Conservation (phyloP, 371 early-diverging fungal genomes). For the Saksenaea oblongispora region DNA sequence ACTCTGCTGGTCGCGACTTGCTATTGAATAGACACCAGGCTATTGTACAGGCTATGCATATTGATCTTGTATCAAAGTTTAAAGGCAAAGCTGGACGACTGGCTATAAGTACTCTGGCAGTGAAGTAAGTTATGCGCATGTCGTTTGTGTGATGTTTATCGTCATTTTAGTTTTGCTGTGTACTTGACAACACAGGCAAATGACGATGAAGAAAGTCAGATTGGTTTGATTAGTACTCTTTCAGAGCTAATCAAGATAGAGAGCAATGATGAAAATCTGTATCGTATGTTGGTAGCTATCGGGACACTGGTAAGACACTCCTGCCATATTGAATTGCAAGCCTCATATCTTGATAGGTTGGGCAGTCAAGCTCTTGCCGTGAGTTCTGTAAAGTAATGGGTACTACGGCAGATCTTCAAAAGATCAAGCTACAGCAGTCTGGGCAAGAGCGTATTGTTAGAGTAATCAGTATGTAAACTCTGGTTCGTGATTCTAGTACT, state of each 20-base stretch:
- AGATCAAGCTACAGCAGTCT: slow-evolving; percentile 8
- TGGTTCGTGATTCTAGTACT: not conserved
- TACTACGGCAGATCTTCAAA: slow-evolving; percentile 18
- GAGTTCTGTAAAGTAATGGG: slow-evolving; percentile 42
- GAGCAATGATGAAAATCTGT: slow-evolving; percentile 54
- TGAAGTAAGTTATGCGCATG: slow-evolving; percentile 33
- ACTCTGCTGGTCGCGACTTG: slow-evolving; percentile 36
- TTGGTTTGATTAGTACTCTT: slow-evolving; percentile 46
- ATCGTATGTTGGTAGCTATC: slow-evolving; percentile 56
- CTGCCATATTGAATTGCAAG: not conserved
- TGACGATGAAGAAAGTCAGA: slow-evolving; percentile 44
- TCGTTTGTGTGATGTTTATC: not conserved
- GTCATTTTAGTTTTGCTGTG: slow-evolving; percentile 25
- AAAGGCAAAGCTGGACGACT: slow-evolving; percentile 34
- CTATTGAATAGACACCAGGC: slow-evolving; percentile 35
- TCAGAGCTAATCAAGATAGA: slow-evolving; percentile 51
- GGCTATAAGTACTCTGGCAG: slow-evolving; percentile 40
- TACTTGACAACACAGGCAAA: slow-evolving; percentile 31
- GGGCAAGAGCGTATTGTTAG: slow-evolving; percentile 17
- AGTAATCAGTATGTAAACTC: slow-evolving; percentile 17
- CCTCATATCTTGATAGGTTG: slow-evolving; percentile 12
- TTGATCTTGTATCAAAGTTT: slow-evolving; percentile 27
- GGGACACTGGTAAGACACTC: slow-evolving; percentile 55
- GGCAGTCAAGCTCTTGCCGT: slow-evolving; percentile 24
- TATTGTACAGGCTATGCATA: slow-evolving; percentile 27